A percentile compares a stretch with the other conserved stretches of the same genome.
Conservation (phyloP, 2,329 filamentous ascomycete species). For the Sarocladiaceae sp. region DNA sequence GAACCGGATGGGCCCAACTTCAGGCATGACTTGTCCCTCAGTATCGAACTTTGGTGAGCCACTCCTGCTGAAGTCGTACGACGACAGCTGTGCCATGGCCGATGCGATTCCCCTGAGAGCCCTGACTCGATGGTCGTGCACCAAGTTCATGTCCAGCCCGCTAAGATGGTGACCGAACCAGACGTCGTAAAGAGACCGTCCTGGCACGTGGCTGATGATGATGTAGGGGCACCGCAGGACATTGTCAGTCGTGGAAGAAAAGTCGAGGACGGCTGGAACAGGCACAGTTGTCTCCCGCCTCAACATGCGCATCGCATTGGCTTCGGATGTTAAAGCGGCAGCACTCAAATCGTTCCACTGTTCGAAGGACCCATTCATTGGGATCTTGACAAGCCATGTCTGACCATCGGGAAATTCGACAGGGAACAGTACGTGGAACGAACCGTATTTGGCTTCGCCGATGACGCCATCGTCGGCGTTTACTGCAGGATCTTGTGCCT, state of each 20-base stretch:
- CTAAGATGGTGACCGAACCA: slow-evolving; percentile 19
- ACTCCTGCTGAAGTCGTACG: slow-evolving; percentile 11
- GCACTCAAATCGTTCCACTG: slow-evolving; percentile 13
- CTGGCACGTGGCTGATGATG: slow-evolving; percentile 19
- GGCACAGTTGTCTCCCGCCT: slow-evolving; percentile 22
- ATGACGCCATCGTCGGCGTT: neutral
- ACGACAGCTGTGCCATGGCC: slow-evolving; percentile 17
- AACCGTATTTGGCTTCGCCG: slow-evolving; percentile 16
- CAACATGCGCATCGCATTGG: slow-evolving; percentile 22
- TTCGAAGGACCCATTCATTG: slow-evolving; percentile 15
- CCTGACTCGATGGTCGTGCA: neutral
- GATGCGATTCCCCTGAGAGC: slow-evolving; percentile 14
- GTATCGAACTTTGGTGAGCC: neutral
- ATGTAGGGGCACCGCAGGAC: slow-evolving; percentile 20
- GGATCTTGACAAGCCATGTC: slow-evolving; percentile 19
- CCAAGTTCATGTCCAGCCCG: slow-evolving; percentile 10
- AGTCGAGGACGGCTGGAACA: slow-evolving; percentile 22
- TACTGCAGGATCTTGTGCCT: neutral
- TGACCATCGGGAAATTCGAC: slow-evolving; percentile 15
- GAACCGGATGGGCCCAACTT: neutral
- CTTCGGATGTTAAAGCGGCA: slow-evolving; percentile 17
- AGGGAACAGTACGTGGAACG: slow-evolving; percentile 18
- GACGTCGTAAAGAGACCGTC: slow-evolving; percentile 18
- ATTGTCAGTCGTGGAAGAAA: slow-evolving; percentile 18
- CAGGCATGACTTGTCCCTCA: neutral